phyloP scores from a whole-genome alignment of 345 rosid genomes.

The Mangifera indica region DNA sequence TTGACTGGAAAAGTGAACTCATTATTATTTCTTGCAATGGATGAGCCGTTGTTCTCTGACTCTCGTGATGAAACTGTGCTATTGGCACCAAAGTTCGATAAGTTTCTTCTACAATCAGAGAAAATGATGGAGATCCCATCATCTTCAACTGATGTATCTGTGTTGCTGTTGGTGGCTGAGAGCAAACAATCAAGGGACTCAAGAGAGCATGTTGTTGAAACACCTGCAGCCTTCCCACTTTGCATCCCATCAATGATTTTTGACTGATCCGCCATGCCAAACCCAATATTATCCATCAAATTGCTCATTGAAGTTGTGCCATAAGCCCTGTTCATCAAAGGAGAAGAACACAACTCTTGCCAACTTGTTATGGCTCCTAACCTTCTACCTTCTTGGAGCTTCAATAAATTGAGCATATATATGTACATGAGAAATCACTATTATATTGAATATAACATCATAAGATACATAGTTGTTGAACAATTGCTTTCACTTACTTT shows the following conservation, averaged over 20 bases:
- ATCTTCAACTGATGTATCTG: constrained; percentile 54
- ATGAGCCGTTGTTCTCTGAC: constrained; percentile 44
- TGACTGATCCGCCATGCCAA: constrained; percentile 30
- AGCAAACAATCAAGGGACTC: constrained; percentile 69
- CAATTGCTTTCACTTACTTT: constrained; percentile 17
- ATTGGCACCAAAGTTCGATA: constrained; percentile 55
- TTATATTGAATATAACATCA: not conserved
- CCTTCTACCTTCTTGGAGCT: constrained; percentile 26
- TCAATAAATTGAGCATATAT: constrained; percentile 3
- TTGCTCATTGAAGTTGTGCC: constrained; percentile 16
- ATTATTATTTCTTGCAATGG: constrained; percentile 22
- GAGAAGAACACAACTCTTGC: constrained; percentile 41
- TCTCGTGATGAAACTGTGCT: constrained; percentile 69
- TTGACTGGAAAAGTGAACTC: constrained; percentile 20
- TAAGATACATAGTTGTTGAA: not conserved
- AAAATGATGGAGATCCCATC: constrained; percentile 69
- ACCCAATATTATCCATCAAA: constrained; percentile 29
- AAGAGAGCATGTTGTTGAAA: constrained; percentile 34
- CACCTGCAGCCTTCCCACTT: constrained; percentile 23
- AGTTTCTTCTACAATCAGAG: constrained; percentile 46
- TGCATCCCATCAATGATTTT: constrained; percentile 28
- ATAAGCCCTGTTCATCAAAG: constrained; percentile 24
- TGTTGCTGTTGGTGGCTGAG: constrained; percentile 65
- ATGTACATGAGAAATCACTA: not conserved
- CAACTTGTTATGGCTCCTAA: constrained; percentile 38